phyloP scores from a whole-genome alignment of 495 filamentous ascomycete species.

The Hyaloscypha variabilis region DNA sequence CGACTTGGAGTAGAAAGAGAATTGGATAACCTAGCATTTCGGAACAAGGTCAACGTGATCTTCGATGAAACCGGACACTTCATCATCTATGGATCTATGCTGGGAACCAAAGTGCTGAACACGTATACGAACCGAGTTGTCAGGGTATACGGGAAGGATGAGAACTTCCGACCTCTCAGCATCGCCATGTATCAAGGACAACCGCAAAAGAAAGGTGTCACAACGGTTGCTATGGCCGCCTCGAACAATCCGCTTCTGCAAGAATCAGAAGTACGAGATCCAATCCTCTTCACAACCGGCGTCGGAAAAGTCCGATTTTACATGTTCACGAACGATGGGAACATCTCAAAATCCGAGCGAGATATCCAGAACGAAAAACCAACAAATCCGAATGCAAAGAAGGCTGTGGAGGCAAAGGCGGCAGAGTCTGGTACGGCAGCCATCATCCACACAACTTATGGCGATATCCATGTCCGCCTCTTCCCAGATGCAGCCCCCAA shows the following conservation, averaged over 20 bases:
- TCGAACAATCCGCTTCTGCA: constrained; percentile 90
- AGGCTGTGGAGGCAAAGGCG: constrained; percentile 57
- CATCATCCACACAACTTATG: constrained; percentile 88
- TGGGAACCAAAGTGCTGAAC: constrained; percentile 93
- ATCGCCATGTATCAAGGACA: constrained; percentile 94
- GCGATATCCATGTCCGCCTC: constrained; percentile 92
- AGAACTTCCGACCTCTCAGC: constrained; percentile 80
- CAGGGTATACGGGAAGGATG: constrained; percentile 85
- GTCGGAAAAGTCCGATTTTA: constrained; percentile 94
- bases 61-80: constrained; percentile 98
- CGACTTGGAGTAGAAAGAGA: constrained; percentile 87
- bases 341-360: constrained; percentile 80
- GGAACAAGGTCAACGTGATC: constrained; percentile 76
- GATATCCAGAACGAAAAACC: constrained; percentile 97
- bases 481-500: constrained; percentile 93
- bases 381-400: constrained; percentile 48
- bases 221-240: constrained; percentile 97
- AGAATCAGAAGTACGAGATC: constrained; percentile 90
- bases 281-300: constrained; percentile 83
- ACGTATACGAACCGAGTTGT: constrained; percentile 89
- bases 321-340: constrained; percentile 91
- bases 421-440: constrained; percentile 76
- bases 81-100: constrained; percentile 88
- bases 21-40: constrained; percentile 65
- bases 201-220: constrained; percentile 86